These are phyloP conservation scores for Botryotinia globosa DNA, from an alignment of 2,329 filamentous ascomycete genomes.

Conservation along the genomic window DNA sequence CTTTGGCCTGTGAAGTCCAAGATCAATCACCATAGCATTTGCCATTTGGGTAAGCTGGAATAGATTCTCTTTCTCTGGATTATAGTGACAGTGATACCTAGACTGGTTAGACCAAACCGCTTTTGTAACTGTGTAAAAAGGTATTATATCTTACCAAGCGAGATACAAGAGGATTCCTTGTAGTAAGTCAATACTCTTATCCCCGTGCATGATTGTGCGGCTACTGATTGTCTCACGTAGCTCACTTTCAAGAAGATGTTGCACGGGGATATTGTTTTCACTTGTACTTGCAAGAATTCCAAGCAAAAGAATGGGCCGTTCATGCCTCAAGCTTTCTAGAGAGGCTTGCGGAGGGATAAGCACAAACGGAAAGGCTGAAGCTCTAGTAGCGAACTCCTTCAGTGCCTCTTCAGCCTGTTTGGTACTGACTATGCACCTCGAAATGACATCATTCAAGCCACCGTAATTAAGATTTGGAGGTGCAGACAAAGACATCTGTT, in stretches of 20 bases:
- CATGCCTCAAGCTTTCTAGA: slow-evolving; percentile 44
- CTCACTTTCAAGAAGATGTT: slow-evolving; percentile 55
- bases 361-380: slow-evolving; percentile 30
- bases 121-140: not conserved
- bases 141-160: slow-evolving; percentile 46
- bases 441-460: slow-evolving; percentile 33
- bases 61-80: slow-evolving; percentile 35
- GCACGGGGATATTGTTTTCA: slow-evolving; percentile 49
- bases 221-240: slow-evolving; percentile 55
- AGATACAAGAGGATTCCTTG: slow-evolving; percentile 58
- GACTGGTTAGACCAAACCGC: not conserved
- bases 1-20: slow-evolving; percentile 31
- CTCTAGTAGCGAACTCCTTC: slow-evolving; percentile 20
- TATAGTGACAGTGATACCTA: slow-evolving; percentile 38
- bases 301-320: slow-evolving; percentile 53
- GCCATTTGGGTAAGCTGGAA: slow-evolving; percentile 39
- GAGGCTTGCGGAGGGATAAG: slow-evolving; percentile 41
- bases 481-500: slow-evolving; percentile 48
- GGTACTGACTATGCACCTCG: slow-evolving; percentile 22
- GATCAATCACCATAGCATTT: slow-evolving; percentile 35
- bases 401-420: slow-evolving; percentile 28
- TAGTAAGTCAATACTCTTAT: slow-evolving; percentile 55
- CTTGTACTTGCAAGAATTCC: slow-evolving; percentile 52
- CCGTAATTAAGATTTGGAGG: slow-evolving; percentile 49
- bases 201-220: slow-evolving; percentile 55